Percentiles rank a stretch among this genome's conserved stretches.
phyloP scores from a whole-genome alignment of 495 filamentous ascomycete species.

The Penicillium lagena region DNA sequence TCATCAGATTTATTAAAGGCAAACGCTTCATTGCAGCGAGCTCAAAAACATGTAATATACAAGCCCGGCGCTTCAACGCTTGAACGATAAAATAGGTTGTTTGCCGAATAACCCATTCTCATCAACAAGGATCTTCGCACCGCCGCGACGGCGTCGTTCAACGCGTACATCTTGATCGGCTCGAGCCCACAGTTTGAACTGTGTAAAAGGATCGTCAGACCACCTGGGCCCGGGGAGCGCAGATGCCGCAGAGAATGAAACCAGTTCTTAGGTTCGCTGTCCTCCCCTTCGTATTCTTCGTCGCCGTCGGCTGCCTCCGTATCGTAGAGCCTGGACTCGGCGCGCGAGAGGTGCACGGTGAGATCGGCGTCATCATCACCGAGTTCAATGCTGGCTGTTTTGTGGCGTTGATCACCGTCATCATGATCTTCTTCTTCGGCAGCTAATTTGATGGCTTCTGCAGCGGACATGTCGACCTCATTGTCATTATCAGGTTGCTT shows the following conservation, averaged over 20 bases:
- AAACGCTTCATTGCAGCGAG: no score
- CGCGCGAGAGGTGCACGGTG: not conserved
- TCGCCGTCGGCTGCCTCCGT: not conserved
- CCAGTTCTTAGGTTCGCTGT: slow-evolving; percentile 22
- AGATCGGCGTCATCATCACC: slow-evolving; percentile 17
- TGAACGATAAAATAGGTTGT: slow-evolving; percentile 1
- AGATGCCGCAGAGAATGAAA: slow-evolving; percentile 28
- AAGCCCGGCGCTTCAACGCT: not conserved
- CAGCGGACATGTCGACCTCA: no score
- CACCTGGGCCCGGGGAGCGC: slow-evolving; percentile 16
- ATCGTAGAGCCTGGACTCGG: no score
- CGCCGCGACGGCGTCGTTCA: slow-evolving; percentile 24
- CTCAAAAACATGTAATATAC: not conserved
- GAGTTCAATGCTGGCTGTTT: slow-evolving; percentile 38
- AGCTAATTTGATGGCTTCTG: no score
- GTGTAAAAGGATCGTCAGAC: slow-evolving; percentile 31
- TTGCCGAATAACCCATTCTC: slow-evolving; percentile 28
- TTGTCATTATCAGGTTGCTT: slow-evolving; percentile 4
- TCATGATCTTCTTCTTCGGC: slow-evolving; percentile 9
- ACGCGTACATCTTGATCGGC: slow-evolving; percentile 27
- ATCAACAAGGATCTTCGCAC: slow-evolving; percentile 20
- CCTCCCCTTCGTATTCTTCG: slow-evolving; percentile 7
- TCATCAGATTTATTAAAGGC: no score
- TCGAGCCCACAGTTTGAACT: slow-evolving; percentile 37
- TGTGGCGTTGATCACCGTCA: slow-evolving; percentile 20